Evolutionary conservation across 2,329 filamentous ascomycete species (phyloP).

Genomic region (Pseudogymnoascus sp.): DNA sequence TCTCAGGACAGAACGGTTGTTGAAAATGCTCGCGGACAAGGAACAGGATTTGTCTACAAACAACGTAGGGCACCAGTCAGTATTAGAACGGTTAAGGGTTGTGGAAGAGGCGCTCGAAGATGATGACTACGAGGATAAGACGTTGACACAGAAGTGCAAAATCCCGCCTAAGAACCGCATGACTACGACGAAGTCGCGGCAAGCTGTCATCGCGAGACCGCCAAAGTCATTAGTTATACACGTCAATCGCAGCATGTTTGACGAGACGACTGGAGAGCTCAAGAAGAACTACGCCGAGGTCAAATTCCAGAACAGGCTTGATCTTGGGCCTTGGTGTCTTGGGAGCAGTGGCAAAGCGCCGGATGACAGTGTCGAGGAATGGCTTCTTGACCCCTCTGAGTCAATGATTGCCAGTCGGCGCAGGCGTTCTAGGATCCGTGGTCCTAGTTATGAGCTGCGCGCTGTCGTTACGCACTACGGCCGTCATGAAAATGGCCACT

Average conservation of each 20-base stretch:
- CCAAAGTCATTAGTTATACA: conserved; percentile 79
- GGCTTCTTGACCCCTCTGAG: conserved; percentile 60
- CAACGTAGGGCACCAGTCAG: conserved; percentile 27
- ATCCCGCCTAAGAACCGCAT: conserved; percentile 63
- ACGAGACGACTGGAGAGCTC: conserved; percentile 71
- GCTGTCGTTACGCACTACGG: conserved; percentile 87
- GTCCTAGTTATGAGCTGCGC: conserved; percentile 67
- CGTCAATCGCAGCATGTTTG: conserved; percentile 86
- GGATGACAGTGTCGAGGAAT: conserved; percentile 48
- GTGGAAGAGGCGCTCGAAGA: conserved; percentile 69
- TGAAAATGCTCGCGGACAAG: conserved; percentile 41
- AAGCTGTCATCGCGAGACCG: conserved; percentile 76
- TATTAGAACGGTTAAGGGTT: conserved; percentile 52
- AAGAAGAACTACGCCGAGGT: conserved; percentile 80
- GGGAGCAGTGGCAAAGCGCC: conserved; percentile 43
- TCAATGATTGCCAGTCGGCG: conserved; percentile 66
- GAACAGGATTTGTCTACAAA: conserved; percentile 15
- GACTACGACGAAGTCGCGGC: conserved; percentile 78
- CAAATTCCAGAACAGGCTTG: conserved; percentile 65
- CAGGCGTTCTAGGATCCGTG: conserved; percentile 45
- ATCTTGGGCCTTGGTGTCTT: conserved; percentile 80
- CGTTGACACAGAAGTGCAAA: conserved; percentile 56
- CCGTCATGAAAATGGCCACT: conserved; percentile 90
- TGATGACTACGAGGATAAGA: conserved; percentile 71
- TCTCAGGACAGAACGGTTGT: conserved; percentile 46